These are phyloP conservation scores for Gorgonomyces haynaldii DNA, from an alignment of 192 early-diverging fungal genomes.

Conservation along the genomic window DNA sequence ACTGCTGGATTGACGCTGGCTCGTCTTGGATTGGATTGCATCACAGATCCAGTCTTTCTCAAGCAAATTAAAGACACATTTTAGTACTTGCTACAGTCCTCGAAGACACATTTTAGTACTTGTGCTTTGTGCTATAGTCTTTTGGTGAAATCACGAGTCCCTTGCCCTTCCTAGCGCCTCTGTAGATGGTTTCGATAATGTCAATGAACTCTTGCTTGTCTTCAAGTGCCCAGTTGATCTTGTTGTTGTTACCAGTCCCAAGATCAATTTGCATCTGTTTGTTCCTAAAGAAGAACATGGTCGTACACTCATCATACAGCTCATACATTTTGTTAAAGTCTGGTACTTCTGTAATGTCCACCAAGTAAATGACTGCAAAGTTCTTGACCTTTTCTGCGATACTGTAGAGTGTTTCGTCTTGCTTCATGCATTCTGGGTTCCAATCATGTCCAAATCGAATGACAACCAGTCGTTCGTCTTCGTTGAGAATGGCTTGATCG, in stretches of 20 bases:
- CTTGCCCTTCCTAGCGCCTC: slow-evolving; percentile 89
- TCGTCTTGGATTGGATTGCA: slow-evolving; percentile 27
- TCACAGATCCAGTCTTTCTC: background rate
- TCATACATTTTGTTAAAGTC: slow-evolving; percentile 88
- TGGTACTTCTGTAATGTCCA: slow-evolving; percentile 91
- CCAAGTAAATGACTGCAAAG: slow-evolving; percentile 95
- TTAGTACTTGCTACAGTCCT: too few relatives aligned
- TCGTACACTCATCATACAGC: slow-evolving; percentile 93
- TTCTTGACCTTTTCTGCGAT: slow-evolving; percentile 95
- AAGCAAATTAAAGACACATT: slow-evolving; percentile 6
- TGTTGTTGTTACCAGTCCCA: slow-evolving; percentile 99
- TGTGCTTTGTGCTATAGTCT: slow-evolving; percentile 94
- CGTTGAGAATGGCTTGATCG: slow-evolving; percentile 94
- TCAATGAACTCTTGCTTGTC: slow-evolving; percentile 96
- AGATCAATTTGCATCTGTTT: slow-evolving; percentile 99
- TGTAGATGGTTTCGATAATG: slow-evolving; percentile 71
- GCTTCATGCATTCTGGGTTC: slow-evolving; percentile 91
- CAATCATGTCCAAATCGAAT: slow-evolving; percentile 97
- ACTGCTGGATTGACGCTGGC: slow-evolving; percentile 42
- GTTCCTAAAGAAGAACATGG: slow-evolving; percentile 90
- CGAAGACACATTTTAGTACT: slow-evolving; percentile 53
- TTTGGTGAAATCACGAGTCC: slow-evolving; percentile 97
- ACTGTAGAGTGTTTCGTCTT: slow-evolving; percentile 91
- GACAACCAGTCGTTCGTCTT: slow-evolving; percentile 94
- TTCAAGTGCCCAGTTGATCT: slow-evolving; percentile 92